Evolutionary conservation across 2,329 filamentous ascomycete genomes (phyloP).

Genomic region (Penicillium olsonii): DNA sequence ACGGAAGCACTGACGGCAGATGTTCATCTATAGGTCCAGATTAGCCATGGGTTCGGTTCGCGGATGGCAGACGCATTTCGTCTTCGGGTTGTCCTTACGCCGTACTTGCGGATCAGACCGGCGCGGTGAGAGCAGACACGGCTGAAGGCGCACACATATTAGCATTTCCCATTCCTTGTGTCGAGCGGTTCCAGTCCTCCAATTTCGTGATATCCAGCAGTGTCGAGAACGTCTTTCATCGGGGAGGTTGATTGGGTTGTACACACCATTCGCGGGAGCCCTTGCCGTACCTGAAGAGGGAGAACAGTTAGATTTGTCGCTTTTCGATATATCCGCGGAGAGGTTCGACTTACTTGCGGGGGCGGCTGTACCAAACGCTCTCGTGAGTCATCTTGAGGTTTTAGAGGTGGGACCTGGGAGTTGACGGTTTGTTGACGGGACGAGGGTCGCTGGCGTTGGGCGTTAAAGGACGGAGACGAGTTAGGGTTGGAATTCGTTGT

Average conservation of each 20-base stretch:
- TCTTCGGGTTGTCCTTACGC: constrained; percentile 45
- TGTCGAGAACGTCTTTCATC: constrained; percentile 12
- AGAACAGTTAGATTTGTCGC: constrained; percentile 20
- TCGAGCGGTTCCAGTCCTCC: constrained; percentile 16
- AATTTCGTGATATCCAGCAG: constrained; percentile 8
- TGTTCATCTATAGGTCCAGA: constrained; percentile 42
- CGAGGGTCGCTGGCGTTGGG: constrained; percentile 37
- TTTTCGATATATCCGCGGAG: constrained; percentile 12
- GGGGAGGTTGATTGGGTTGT: constrained; percentile 14
- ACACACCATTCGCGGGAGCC: constrained; percentile 90
- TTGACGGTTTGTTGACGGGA: constrained; percentile 39
- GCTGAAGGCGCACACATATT: constrained; percentile 48
- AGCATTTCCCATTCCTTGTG: constrained; percentile 26
- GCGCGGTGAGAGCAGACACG: constrained; percentile 91
- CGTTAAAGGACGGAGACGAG: constrained; percentile 32
- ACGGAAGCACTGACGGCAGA: constrained; percentile 70
- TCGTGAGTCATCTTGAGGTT: constrained; percentile 78
- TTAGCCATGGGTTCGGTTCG: constrained; percentile 21
- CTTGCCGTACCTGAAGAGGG: constrained; percentile 67
- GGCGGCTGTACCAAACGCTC: constrained; percentile 98
- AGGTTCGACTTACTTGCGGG: constrained; percentile 68
- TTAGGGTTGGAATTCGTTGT: constrained; percentile 39
- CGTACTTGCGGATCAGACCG: constrained; percentile 99
- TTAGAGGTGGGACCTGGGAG: constrained; percentile 35
- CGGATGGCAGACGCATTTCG: background rate